Conservation (phyloP, 2,329 filamentous ascomycete species). For the Botrytis medusae region DNA sequence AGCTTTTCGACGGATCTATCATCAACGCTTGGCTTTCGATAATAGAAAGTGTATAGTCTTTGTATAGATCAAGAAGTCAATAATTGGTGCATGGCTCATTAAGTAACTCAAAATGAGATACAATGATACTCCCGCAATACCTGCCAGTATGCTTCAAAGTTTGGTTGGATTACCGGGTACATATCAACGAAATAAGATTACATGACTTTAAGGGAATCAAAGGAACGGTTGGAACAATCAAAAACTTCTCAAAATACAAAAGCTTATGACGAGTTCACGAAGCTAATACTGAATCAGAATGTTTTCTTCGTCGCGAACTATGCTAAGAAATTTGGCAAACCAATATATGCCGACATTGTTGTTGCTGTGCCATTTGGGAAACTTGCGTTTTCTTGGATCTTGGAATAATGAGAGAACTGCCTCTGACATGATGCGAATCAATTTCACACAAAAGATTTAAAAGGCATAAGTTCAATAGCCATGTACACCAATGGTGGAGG, state of each 20-base stretch:
- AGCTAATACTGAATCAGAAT: not conserved
- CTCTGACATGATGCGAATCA: not conserved
- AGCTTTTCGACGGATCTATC: not conserved
- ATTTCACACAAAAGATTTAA: not conserved
- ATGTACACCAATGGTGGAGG: not conserved
- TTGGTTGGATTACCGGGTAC: not conserved
- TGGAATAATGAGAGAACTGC: not conserved
- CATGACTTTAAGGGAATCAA: no score
- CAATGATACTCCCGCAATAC: not conserved
- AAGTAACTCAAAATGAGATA: not conserved
- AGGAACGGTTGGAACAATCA: no score
- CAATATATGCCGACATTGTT: not conserved
- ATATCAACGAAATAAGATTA: no score
- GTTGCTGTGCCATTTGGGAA: not conserved
- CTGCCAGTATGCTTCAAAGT: not conserved
- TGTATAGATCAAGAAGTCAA: not conserved
- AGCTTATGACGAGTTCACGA: not conserved
- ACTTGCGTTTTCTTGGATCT: not conserved
- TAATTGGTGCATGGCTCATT: not conserved
- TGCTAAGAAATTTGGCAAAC: not conserved
- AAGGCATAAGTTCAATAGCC: not conserved
- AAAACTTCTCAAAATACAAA: no score
- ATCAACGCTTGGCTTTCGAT: not conserved
- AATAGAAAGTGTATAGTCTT: not conserved
- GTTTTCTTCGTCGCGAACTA: not conserved